These are phyloP conservation scores for Heimioporus sp. DNA, from an alignment of 768 basidiomycete genomes.

Conservation along the genomic window DNA sequence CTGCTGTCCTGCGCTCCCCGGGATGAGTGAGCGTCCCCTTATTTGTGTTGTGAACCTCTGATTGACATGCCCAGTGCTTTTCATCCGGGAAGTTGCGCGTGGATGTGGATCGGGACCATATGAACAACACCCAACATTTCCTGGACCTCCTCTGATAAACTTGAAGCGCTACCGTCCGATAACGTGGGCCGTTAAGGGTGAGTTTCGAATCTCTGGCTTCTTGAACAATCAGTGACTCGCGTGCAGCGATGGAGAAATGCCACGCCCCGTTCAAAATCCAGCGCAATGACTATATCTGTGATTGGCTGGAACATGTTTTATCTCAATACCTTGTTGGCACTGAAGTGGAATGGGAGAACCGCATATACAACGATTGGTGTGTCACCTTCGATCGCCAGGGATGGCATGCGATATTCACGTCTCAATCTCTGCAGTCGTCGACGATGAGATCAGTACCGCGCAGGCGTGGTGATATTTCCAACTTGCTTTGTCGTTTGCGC, in stretches of 20 bases:
- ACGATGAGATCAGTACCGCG: slow-evolving; percentile 1
- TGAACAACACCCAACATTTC: slow-evolving; percentile 23
- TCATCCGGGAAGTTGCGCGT: slow-evolving; percentile 31
- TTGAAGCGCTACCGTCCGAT: slow-evolving; percentile 38
- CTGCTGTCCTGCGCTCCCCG: slow-evolving; percentile 29
- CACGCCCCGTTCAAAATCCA: slow-evolving; percentile 42
- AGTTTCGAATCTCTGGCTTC: slow-evolving; percentile 1
- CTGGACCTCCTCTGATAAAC: slow-evolving; percentile 35
- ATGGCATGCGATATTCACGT: background rate
- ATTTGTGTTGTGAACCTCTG: background rate
- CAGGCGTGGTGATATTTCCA: background rate
- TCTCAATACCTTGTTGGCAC: slow-evolving; percentile 25
- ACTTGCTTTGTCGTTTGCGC: background rate
- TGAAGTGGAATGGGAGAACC: slow-evolving; percentile 26
- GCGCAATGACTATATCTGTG: slow-evolving; percentile 32
- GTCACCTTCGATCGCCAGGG: background rate
- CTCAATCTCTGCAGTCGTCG: slow-evolving; percentile 7
- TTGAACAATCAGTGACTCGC: background rate
- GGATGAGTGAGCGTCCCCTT: slow-evolving; percentile 24
- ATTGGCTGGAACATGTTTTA: slow-evolving; percentile 39
- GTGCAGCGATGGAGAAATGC: slow-evolving; percentile 45
- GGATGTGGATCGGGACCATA: slow-evolving; percentile 31
- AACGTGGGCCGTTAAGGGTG: slow-evolving; percentile 42
- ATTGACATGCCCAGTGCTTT: slow-evolving; percentile 26
- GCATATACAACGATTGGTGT: slow-evolving; percentile 30